phyloP scores from a whole-genome alignment of 2,329 filamentous ascomycete genomes.

The Epichloe amarillans region DNA sequence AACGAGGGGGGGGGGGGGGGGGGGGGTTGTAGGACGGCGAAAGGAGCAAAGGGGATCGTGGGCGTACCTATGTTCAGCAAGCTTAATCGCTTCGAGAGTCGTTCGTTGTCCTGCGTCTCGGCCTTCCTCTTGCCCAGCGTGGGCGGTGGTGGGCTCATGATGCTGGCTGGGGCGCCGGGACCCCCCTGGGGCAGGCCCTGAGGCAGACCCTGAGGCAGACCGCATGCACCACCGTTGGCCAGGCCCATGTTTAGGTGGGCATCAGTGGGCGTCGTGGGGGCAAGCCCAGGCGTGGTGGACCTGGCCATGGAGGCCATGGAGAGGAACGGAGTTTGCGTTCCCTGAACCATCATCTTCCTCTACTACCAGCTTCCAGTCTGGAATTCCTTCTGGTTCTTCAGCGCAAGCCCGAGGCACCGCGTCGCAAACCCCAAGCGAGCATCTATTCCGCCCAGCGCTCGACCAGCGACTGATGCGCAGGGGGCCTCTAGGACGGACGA shows the following conservation, averaged over 20 bases:
- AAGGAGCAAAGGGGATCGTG: background rate
- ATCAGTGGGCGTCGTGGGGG: background rate
- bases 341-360: constrained; percentile 21
- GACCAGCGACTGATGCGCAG: background rate
- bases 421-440: background rate
- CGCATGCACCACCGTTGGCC: background rate
- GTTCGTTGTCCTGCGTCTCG: constrained; percentile 49
- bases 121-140: constrained; percentile 43
- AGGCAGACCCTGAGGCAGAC: constrained; percentile 2
- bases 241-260: background rate
- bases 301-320: background rate
- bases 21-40: background rate
- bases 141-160: constrained; percentile 8
- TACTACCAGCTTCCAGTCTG: background rate
- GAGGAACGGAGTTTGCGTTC: constrained; percentile 11
- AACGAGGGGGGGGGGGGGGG: too few species aligned
- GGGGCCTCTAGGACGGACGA: background rate
- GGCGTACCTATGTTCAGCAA: constrained; percentile 63
- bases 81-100: constrained; percentile 73
- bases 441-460: background rate
- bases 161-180: constrained; percentile 1
- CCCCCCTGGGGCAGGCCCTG: constrained; percentile 4
- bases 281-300: background rate
- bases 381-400: background rate
- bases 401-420: background rate